Evolutionary conservation across 1,284 basidiomycete genomes (phyloP), one percentile per base, ranked within the genome.

Genomic region (Erythrobasidium hasegawianum): DNA sequence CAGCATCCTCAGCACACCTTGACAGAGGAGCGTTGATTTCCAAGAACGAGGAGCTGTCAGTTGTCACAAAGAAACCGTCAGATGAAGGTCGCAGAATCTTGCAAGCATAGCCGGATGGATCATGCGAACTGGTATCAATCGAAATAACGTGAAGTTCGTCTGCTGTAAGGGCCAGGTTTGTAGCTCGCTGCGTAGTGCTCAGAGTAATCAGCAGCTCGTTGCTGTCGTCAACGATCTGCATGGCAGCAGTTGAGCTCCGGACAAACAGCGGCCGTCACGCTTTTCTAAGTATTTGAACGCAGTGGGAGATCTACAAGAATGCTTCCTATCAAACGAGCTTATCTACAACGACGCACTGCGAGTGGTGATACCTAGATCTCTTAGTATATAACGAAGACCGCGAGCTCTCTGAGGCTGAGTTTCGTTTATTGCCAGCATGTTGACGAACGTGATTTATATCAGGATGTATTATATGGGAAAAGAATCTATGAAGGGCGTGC

Each of bases 201-300:
- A 65, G 62, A 18, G 62, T 65, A 14, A 65, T 49, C 55, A 65
- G 55, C 18, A 65, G 62, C 62, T 65, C 62, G 20, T 52, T 39
- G 11, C 27, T n/a, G 13, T 39, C 20, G 24, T 47, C 53, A 13
- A 20, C 20, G n/a, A 38, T 39, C 10, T 20, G 33, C 20, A 16
- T 27, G n/a, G 16, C 16, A 20, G 22, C n/a, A 8, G 16, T 47
- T 14, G 11, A 11, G 33, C 33, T 33, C 33, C 33, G 33, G 33
- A n/a, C 33, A 33, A 33, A 33, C 33, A 33, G 33, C 33, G 33
- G 11, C 5, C 33, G 33, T 33, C 33, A 33, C 33, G 33, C 33
- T 33, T 33, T 33, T 11, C 11, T 33, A 33, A 11, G 5, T 33
- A 33, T 4, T 4, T 5, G 33, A 33, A 33, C 33, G n/a, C 33